Evolutionary conservation across 768 basidiomycete species (phyloP).

Genomic region (Kwoniella pini): DNA sequence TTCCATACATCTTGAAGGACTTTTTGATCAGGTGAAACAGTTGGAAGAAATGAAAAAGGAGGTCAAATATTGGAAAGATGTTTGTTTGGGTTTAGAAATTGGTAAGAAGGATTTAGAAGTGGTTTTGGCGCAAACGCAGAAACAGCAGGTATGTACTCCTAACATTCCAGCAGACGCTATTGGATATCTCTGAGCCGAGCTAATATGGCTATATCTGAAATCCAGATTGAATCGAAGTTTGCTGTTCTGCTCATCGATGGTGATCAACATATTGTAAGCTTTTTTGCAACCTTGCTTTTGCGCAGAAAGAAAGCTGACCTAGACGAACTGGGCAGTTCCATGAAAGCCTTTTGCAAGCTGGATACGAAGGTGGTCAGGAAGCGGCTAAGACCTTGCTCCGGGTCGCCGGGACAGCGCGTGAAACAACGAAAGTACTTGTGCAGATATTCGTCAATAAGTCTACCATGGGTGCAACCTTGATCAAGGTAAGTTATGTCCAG

Average conservation of each 20-base stretch:
- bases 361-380: conserved; percentile 39
- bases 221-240: conserved; percentile 13
- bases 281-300: not conserved
- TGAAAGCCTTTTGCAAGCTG: conserved; percentile 27
- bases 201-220: not conserved
- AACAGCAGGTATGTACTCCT: conserved; percentile 21
- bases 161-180: too few relatives aligned
- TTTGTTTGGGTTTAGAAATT: conserved; percentile 23
- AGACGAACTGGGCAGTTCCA: too few relatives aligned
- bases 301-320: too few relatives aligned
- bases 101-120: conserved; percentile 21
- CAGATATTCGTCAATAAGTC: conserved; percentile 47
- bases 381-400: conserved; percentile 41
- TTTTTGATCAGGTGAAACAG: conserved; percentile 29
- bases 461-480: conserved; percentile 33
- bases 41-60: conserved; percentile 35
- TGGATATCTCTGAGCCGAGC: not conserved
- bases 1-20: conserved; percentile 12
- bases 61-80: conserved; percentile 33
- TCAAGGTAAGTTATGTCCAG: conserved; percentile 46
- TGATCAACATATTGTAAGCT: not conserved
- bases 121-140: conserved; percentile 7
- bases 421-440: conserved; percentile 28
- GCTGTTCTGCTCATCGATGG: not conserved
- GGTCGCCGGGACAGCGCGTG: not conserved